Evolutionary conservation across 2,329 filamentous ascomycete genomes (phyloP), one percentile per base, ranked within the genome.

Genomic region (Fusarium xylarioides): DNA sequence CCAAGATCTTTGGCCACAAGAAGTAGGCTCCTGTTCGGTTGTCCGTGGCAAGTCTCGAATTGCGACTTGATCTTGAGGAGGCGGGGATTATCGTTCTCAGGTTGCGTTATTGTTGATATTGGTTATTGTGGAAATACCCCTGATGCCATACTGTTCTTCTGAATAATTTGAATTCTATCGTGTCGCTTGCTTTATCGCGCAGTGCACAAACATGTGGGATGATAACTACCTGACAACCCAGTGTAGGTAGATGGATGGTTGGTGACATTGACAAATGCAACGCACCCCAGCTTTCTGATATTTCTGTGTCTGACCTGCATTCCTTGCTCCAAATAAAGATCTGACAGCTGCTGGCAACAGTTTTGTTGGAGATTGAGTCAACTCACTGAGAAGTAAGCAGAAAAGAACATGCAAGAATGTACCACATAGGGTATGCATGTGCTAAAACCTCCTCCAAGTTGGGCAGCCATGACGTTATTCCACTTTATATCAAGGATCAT

Each of bases 1-100:
- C 80, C 71, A 90, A 88, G 85, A 78, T 90, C 47, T 82, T 89
- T 63, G 83, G 80, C 3, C 84, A 87, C 72, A 87, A 87, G 81
- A 88, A 88, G 70, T 82, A 73, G 73, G 37, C 23, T 28, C 16
- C 49, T 34, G 16, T 30, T 49, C 19, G n/a, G 32, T 56, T 53
- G 47, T 11, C 18, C 23, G 38, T 40, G 66, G 37, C 16, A 35
- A 56, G 56, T 38, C 55, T 52, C 49, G 42, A 60, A 47, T 38
- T 26, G 61, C 38, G 49, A 26, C 54, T n/a, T 47, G 30, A 55
- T 21, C 32, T 59, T 38, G 47, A 63, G 47, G 47, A 57, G 50
- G 52, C 44, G 46, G 50, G 59, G 61, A 16, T 42, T 43, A 59
- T 61, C 50, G 42, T 60, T 56, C 44, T 50, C 19, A 30, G 53